These are phyloP conservation scores for Magnusiomyces fungicola DNA, from an alignment of 1,139 yeast genomes.

Conservation along the genomic window DNA sequence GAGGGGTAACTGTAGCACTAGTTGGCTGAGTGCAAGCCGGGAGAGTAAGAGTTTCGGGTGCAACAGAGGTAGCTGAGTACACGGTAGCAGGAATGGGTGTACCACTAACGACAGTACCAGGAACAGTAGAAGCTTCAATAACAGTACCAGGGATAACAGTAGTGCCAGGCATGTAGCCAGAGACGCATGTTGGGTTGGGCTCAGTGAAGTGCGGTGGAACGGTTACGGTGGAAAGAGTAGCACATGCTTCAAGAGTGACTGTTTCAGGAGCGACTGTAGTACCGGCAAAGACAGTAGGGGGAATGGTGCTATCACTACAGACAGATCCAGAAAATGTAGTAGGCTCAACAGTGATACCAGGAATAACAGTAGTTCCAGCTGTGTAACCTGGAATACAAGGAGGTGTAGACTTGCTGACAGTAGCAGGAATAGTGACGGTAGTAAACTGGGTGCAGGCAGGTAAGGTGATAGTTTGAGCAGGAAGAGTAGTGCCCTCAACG, in stretches of 20 bases:
- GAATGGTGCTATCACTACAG: neutral
- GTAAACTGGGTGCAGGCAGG: neutral
- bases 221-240: conserved; percentile 7
- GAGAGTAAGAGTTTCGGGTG: conserved; percentile 4
- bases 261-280: conserved; percentile 6
- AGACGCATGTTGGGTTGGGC: conserved; percentile 1
- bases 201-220: conserved; percentile 1
- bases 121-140: neutral
- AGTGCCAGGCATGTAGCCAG: conserved; percentile 9
- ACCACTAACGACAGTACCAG: conserved; percentile 1
- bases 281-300: conserved; percentile 10
- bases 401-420: neutral
- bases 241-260: conserved; percentile 9
- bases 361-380: conserved; percentile 6
- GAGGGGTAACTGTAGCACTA: conserved; percentile 17
- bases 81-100: conserved; percentile 7
- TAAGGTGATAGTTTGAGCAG: neutral
- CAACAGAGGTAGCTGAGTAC: neutral
- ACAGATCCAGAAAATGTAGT: conserved; percentile 3
- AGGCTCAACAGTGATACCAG: conserved; percentile 5
- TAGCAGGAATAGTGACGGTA: conserved; percentile 7
- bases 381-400: neutral
- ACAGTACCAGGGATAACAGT: conserved; percentile 7
- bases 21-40: conserved; percentile 3
- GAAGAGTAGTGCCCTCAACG: neutral